Conservation (phyloP, 1,139 yeast species). For the Debaryomyces psychrophilus region DNA sequence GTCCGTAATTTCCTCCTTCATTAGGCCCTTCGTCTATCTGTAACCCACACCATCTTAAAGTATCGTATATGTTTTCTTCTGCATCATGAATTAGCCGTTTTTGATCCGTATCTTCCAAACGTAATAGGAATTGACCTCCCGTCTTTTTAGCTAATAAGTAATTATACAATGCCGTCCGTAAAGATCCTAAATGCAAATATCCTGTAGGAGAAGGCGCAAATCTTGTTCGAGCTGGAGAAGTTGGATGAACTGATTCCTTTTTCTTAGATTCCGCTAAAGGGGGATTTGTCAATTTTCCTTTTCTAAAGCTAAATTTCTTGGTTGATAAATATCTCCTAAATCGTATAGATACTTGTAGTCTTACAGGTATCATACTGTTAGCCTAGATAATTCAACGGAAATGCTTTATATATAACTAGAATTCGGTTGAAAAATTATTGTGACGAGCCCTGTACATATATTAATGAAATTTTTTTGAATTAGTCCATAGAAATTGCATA, state of each 20-base stretch:
- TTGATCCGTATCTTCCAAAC: conserved; percentile 93
- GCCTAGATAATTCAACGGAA: neutral
- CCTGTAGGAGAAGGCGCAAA: conserved; percentile 99
- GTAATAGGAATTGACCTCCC: conserved; percentile 74
- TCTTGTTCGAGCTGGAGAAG: conserved; percentile 75
- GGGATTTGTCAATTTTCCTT: conserved; percentile 5
- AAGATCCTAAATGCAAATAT: conserved; percentile 83
- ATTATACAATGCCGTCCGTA: conserved; percentile 91
- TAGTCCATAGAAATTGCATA: neutral
- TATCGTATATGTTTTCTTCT: conserved; percentile 74
- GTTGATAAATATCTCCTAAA: conserved; percentile 11
- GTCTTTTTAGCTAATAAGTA: conserved; percentile 79
- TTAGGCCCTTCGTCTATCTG: conserved; percentile 81
- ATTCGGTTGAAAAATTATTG: conserved; percentile 3
- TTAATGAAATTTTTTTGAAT: conserved; percentile 5
- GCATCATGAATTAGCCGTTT: conserved; percentile 79
- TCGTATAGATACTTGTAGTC: neutral
- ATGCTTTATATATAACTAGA: neutral
- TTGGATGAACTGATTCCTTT: conserved; percentile 42
- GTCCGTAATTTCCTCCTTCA: conserved; percentile 68
- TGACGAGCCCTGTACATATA: conserved; percentile 6
- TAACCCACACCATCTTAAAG: conserved; percentile 78
- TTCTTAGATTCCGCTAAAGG: neutral
- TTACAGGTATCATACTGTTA: neutral
- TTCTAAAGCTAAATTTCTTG: conserved; percentile 13